Base-by-base conservation (phyloP, 2,329 filamentous ascomycete genomes). In the Emmonsiellopsis sp. region DNA sequence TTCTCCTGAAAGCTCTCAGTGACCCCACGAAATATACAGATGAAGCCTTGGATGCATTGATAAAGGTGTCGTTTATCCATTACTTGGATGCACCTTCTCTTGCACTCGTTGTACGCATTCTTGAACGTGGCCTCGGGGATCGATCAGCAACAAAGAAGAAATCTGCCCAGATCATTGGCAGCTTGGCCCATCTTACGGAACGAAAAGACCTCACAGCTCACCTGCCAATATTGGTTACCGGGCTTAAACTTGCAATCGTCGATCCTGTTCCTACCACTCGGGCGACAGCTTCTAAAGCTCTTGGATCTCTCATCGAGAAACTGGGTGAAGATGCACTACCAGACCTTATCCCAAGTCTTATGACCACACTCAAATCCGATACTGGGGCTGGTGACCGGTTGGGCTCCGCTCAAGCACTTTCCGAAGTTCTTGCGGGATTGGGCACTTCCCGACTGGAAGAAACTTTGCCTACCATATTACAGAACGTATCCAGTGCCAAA, bases 61-160 rank as follows among this genome's bases (percentile, higher is more conserved):
- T 98, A 76, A 96, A 95, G 73, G 88, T 98, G n/a, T 90, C 90
- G 48, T 98, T 98, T 67, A 85, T 96, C 11, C 93, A 98, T 72
- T 98, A 97, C 66, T 80, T 98, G n/a, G 93, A 98, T 70, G 89
- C 94, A 0, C 93, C 93, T 5, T 98, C 94, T 2, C 78, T 98
- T 62, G 93, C 93, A 16, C 80, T 98, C 51, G 89, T 98, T 58
- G 94, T 93, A 46, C 89, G 93, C 58, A 97, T 98, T 62, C 77
- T 98, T 37, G 91, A 98, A 71, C 87, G 94, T 67, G 93, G 93
- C 55, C 76, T 98, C 41, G 84, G 84, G 53, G 93, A 96, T 67
- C 81, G 94, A 48, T 98, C 94, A 54, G 87, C 86, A 58, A 98
- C 93, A 8, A 98, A 98, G 74, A 83, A 91, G 62, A 98, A 98